Evolutionary conservation across 208 protist species (phyloP).

Genomic region (Leishmania mexicana): DNA sequence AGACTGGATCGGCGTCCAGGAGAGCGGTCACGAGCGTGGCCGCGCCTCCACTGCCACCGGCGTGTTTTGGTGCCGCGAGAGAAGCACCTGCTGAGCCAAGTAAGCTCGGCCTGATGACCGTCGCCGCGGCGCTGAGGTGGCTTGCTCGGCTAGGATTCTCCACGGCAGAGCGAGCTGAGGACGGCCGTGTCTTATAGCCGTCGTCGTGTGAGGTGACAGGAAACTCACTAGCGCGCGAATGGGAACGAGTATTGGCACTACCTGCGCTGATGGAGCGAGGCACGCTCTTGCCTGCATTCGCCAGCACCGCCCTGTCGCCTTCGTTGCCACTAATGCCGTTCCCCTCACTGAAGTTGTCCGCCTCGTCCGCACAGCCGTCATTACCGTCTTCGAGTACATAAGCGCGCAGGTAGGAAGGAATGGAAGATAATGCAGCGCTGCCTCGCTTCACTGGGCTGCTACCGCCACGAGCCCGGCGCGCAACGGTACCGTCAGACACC

Average conservation of each 20-base stretch:
- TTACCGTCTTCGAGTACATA: slow-evolving; percentile 21
- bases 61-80: not conserved
- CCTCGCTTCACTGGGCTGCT: not conserved
- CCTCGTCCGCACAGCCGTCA: not conserved
- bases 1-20: slow-evolving; percentile 2
- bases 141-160: not conserved
- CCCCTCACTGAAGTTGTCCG: not conserved
- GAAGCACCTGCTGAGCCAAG: not conserved
- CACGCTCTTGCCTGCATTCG: slow-evolving; percentile 1
- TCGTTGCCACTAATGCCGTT: not conserved
- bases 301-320: not conserved
- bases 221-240: slow-evolving; percentile 10
- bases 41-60: not conserved
- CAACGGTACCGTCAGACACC: not conserved
- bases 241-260: slow-evolving; percentile 10
- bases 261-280: slow-evolving; percentile 17
- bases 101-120: not conserved
- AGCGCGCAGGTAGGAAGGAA: slow-evolving; percentile 19
- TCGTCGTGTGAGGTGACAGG: not conserved
- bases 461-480: not conserved
- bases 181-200: slow-evolving; percentile 3
- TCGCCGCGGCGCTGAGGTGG: not conserved
- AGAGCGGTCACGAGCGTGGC: not conserved
- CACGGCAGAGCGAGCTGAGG: not conserved
- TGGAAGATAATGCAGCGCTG: not conserved